Conservation (phyloP, 768 basidiomycete genomes). For the Dacryopinax primogenitus region DNA sequence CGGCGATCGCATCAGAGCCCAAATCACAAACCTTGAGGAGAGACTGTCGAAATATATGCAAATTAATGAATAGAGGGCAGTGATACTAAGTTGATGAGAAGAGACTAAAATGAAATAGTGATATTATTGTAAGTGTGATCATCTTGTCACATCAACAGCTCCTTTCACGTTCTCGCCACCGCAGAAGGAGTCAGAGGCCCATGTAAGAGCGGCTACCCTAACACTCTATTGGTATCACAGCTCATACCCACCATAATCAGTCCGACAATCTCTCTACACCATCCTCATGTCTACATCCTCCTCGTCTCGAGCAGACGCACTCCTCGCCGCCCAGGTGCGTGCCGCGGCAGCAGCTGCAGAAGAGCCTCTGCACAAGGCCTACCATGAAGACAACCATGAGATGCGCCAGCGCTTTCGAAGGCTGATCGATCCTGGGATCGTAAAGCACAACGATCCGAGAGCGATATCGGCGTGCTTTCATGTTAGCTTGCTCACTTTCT, state of each 20-base stretch:
- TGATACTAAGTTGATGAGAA: too few relatives aligned
- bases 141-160: neutral
- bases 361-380: neutral
- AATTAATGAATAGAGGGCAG: neutral
- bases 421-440: constrained; percentile 65
- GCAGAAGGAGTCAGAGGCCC: neutral
- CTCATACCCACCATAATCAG: neutral
- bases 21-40: too few relatives aligned
- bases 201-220: neutral
- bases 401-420: constrained; percentile 59
- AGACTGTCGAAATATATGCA: neutral
- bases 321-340: neutral
- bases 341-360: neutral
- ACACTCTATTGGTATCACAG: neutral
- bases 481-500: constrained; percentile 29
- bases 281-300: neutral
- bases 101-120: too few relatives aligned
- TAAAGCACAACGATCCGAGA: constrained; percentile 52
- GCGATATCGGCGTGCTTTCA: constrained; percentile 50
- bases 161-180: too few relatives aligned
- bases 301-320: neutral
- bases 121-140: neutral
- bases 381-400: constrained; percentile 39
- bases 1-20: too few relatives aligned
- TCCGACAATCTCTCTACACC: neutral